Conservation (phyloP, 2,329 filamentous ascomycete genomes). For the Cercospora beticola region DNA sequence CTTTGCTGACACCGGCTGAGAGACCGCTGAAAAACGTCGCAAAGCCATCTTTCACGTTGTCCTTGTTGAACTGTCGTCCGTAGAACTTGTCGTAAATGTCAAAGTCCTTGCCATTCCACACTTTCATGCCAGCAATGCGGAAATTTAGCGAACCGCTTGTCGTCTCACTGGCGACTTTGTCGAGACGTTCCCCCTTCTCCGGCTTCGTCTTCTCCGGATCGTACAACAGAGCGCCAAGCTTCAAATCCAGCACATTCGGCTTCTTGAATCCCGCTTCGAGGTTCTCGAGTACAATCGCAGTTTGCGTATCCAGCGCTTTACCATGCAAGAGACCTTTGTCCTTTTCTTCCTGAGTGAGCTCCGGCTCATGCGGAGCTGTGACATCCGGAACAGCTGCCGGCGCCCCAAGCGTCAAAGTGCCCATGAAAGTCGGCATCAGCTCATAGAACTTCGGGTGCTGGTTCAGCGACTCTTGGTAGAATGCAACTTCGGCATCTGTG, state of each 20-base stretch:
- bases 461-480: constrained; percentile 73
- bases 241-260: constrained; percentile 90
- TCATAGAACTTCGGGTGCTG: constrained; percentile 71
- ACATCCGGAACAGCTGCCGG: constrained; percentile 30
- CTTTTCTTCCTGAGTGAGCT: constrained; percentile 34
- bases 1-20: constrained; percentile 43
- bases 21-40: constrained; percentile 53
- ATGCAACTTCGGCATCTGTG: constrained; percentile 77
- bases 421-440: constrained; percentile 83
- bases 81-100: constrained; percentile 66
- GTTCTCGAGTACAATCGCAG: constrained; percentile 83
- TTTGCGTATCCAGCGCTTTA: constrained; percentile 69
- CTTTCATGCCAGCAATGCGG: constrained; percentile 65
- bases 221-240: constrained; percentile 84
- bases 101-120: constrained; percentile 54
- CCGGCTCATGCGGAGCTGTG: constrained; percentile 22
- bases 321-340: constrained; percentile 51
- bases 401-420: constrained; percentile 69
- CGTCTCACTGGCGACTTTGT: constrained; percentile 59
- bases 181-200: constrained; percentile 59
- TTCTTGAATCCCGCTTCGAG: constrained; percentile 74
- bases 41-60: constrained; percentile 59
- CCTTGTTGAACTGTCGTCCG: constrained; percentile 57
- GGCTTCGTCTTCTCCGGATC: constrained; percentile 63
- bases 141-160: constrained; percentile 62